Percentiles rank a stretch among this genome's conserved stretches.
Conservation (phyloP, 352 stramenopile genomes). For the Phytophthora crassamura region DNA sequence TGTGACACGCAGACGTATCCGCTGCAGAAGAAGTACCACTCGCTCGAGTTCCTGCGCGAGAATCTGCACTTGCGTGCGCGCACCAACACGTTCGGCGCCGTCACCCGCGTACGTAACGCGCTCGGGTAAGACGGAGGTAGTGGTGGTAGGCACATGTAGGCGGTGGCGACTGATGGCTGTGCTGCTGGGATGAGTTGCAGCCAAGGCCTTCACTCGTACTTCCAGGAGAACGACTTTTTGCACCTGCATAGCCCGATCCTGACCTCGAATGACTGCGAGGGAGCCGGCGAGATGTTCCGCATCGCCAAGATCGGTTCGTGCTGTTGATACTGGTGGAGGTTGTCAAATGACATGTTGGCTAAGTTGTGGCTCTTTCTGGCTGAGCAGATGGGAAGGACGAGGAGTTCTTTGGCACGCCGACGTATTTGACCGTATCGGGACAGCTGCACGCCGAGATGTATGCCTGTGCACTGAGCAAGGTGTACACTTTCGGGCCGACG, state of each 20-base stretch:
- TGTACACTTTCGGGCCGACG: slow-evolving; percentile 99
- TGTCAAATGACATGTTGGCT: slow-evolving; percentile 6
- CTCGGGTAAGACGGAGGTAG: slow-evolving; percentile 70
- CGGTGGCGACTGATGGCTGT: slow-evolving; percentile 2
- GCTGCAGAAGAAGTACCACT: slow-evolving; percentile 99
- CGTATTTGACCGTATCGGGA: slow-evolving; percentile 91
- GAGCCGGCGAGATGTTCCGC: slow-evolving; percentile 98
- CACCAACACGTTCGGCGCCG: slow-evolving; percentile 97
- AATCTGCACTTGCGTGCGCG: slow-evolving; percentile 96
- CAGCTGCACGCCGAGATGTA: slow-evolving; percentile 98
- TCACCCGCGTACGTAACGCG: slow-evolving; percentile 94
- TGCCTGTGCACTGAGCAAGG: slow-evolving; percentile 96
- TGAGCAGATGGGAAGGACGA: slow-evolving; percentile 81
- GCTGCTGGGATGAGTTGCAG: slow-evolving; percentile 26
- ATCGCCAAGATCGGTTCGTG: slow-evolving; percentile 81
- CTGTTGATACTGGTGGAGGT: slow-evolving; percentile 9
- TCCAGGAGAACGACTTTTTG: slow-evolving; percentile 81
- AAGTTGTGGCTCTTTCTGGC: not conserved
- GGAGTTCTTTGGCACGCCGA: slow-evolving; percentile 95
- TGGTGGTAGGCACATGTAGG: not conserved
- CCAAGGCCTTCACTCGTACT: slow-evolving; percentile 75
- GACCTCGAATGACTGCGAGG: slow-evolving; percentile 98
- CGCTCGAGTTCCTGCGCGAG: slow-evolving; percentile 97
- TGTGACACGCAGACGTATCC: slow-evolving; percentile 95
- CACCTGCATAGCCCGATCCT: slow-evolving; percentile 94